Evolutionary conservation across 257 asterid genomes (phyloP), one percentile per base, ranked within the genome.

Genomic region (Solanum pinnatisectum): DNA sequence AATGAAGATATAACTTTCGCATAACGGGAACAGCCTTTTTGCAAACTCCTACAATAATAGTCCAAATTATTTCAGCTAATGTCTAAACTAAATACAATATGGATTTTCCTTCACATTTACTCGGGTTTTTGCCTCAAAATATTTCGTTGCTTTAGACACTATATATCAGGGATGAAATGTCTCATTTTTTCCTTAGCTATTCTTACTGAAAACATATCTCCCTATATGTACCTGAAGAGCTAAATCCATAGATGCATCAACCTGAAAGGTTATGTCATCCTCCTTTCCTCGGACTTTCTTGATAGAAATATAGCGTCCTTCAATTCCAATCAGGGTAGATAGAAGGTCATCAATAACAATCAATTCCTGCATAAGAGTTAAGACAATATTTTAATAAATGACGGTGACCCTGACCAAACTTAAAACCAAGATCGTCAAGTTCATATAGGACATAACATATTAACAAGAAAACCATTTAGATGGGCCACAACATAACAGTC

Each of bases 171-270:
- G 36, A 25, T 79, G 36, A 44, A 14, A 79, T 44, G 37, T 0
- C 63, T 71, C 79, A 71, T 16, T 71, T 33, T 71, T 5, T 33
- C 79, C 42, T 10, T 33, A 71, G 42, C 79, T 33, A 71, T 71
- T 70, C n/a, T 71, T 73, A 76, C 83, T 22, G 33, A 76, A 76
- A 76, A 22, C 30, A 76, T 37, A 79, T 5, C 65, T 15, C 23
- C 84, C 63, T 5, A 10, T 81, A 46, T 46, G 85, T 89, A 91
- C 99, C 96, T 96, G 99, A 92, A 97, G 98, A 67, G 96, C 92
- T 89, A 97, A 92, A 93, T 95, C 99, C 99, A 97, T 96, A 37
- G 99, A 97, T 70, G 98, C 93, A 82, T 96, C 99, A 85, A 95
- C 95, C 77, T 96, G 95, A 87, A 94, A 96, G 71, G 90, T 87